phyloP scores from a whole-genome alignment of 139 green algal species.

The Coccomyxa sp. region DNA sequence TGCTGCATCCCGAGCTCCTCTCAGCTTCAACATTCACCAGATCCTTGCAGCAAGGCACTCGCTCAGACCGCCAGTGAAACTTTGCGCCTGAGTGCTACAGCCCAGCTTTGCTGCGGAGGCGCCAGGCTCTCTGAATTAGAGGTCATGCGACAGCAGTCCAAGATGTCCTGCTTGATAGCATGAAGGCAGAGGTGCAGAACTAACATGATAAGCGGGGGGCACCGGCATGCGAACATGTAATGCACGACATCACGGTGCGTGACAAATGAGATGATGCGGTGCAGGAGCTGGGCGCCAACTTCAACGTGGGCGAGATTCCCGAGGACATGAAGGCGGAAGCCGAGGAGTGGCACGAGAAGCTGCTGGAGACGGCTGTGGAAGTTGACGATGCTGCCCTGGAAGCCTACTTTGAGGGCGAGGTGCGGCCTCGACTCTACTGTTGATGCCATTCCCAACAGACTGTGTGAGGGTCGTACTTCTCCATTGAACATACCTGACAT shows the following conservation, averaged over 20 bases:
- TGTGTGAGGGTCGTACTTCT: background rate
- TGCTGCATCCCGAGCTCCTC: background rate
- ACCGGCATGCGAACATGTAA: too few relatives aligned
- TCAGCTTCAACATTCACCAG: background rate
- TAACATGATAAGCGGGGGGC: too few relatives aligned
- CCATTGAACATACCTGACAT: too few relatives aligned
- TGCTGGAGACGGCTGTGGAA: constrained; percentile 90
- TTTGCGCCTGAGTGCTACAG: too few relatives aligned
- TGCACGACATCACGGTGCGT: too few relatives aligned
- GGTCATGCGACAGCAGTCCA: too few relatives aligned
- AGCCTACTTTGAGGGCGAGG: constrained; percentile 65
- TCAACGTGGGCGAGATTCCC: constrained; percentile 82
- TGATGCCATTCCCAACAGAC: constrained; percentile 14
- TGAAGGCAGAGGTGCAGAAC: too few relatives aligned
- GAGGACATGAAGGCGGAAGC: constrained; percentile 81
- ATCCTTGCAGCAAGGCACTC: too few relatives aligned
- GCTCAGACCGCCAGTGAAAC: too few relatives aligned
- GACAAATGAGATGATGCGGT: background rate
- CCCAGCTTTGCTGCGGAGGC: too few relatives aligned
- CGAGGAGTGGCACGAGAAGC: constrained; percentile 80
- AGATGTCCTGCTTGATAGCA: too few relatives aligned
- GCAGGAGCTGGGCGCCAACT: constrained; percentile 93
- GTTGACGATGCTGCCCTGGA: constrained; percentile 70
- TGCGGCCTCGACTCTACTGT: background rate
- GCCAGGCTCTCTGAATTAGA: too few relatives aligned